Percentiles rank a stretch among this genome's conserved stretches.
Conservation (phyloP, 805 yeast genomes). For the Yarrowia bubula region DNA sequence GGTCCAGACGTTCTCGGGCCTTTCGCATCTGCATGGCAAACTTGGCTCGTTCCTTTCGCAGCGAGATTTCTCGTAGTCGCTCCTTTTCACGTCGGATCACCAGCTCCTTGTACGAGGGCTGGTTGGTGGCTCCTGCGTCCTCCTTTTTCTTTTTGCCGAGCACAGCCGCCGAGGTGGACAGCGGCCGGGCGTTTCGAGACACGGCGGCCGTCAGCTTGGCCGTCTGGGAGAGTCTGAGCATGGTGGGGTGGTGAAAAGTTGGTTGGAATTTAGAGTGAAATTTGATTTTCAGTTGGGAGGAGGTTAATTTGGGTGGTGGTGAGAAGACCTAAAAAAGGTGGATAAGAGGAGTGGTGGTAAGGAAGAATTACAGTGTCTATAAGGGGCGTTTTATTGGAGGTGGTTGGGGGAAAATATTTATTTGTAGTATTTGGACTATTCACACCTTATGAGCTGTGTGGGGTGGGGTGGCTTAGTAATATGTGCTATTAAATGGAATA, state of each 20-base stretch:
- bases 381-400: too few relatives aligned
- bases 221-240: conserved; percentile 14
- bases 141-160: conserved; percentile 26
- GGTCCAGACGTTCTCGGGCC: conserved; percentile 20
- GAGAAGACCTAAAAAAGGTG: too few relatives aligned
- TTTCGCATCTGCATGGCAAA: conserved; percentile 5
- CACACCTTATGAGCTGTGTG: too few relatives aligned
- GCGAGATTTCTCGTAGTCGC: conserved; percentile 11
- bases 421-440: too few relatives aligned
- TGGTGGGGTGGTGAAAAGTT: conserved; percentile 7
- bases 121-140: conserved; percentile 9
- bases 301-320: too few relatives aligned
- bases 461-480: not conserved
- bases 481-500: too few relatives aligned
- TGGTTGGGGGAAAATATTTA: too few relatives aligned
- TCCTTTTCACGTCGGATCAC: conserved; percentile 22
- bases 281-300: not conserved
- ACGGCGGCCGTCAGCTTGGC: not conserved
- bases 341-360: too few relatives aligned
- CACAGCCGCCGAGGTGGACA: conserved; percentile 25
- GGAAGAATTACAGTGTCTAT: too few relatives aligned
- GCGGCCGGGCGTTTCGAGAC: not conserved
- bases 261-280: not conserved
- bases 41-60: conserved; percentile 5
- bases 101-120: conserved; percentile 24